Evolutionary conservation across 768 basidiomycete genomes (phyloP).

Genomic region (Fibroporia radiculosa): DNA sequence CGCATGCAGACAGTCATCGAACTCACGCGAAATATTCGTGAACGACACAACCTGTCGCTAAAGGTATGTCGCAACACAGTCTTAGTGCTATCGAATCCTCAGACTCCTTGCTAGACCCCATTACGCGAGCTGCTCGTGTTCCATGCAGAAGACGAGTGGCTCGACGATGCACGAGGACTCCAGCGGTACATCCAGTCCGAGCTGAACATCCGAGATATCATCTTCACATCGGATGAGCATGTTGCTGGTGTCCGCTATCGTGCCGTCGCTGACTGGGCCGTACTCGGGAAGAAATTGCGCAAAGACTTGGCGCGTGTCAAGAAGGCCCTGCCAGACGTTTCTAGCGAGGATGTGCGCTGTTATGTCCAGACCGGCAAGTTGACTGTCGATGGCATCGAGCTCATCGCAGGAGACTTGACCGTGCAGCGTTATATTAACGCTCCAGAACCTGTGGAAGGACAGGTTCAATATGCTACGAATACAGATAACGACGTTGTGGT

Average conservation of each 20-base stretch:
- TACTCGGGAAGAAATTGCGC: conserved; percentile 87
- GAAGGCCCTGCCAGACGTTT: conserved; percentile 71
- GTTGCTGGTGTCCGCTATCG: conserved; percentile 84
- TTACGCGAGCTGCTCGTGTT: conserved; percentile 89
- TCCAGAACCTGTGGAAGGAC: conserved; percentile 36
- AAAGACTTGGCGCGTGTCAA: conserved; percentile 88
- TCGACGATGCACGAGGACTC: conserved; percentile 78
- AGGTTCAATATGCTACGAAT: conserved; percentile 63
- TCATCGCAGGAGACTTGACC: conserved; percentile 84
- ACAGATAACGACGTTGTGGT: conserved; percentile 95
- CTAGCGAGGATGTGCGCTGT: conserved; percentile 75
- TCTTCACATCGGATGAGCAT: conserved; percentile 85
- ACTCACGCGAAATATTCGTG: conserved; percentile 80
- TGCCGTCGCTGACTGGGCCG: conserved; percentile 91
- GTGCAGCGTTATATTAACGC: conserved; percentile 89
- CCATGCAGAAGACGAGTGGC: conserved; percentile 79
- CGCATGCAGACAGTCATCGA: conserved; percentile 96
- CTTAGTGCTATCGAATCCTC: background rate
- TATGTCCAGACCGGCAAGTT: conserved; percentile 73
- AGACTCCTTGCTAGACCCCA: conserved; percentile 54
- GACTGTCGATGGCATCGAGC: conserved; percentile 81
- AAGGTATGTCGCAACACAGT: conserved; percentile 50
- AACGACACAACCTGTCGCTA: conserved; percentile 76
- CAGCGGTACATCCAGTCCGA: conserved; percentile 89
- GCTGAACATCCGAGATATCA: conserved; percentile 86